Conservation (phyloP, 371 early-diverging fungal species). For the Mortierella sp. region DNA sequence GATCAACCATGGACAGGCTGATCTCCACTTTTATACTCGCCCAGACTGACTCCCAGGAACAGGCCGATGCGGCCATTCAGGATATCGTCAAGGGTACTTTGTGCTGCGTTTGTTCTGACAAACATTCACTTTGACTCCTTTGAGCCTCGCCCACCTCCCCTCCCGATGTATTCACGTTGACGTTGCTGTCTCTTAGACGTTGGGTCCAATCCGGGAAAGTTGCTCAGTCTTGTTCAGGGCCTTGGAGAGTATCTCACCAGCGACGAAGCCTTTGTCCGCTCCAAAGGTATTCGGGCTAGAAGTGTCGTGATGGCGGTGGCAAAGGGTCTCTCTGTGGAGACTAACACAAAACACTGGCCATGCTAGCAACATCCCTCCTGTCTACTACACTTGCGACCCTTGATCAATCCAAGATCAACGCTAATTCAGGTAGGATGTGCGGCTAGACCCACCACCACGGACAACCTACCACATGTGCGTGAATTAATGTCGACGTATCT, state of each 20-base stretch:
- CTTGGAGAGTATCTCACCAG: conserved; percentile 84
- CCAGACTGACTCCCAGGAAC: conserved; percentile 54
- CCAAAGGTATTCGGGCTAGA: conserved; percentile 73
- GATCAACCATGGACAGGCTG: conserved; percentile 49
- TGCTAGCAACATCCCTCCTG: conserved; percentile 43
- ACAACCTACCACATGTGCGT: background rate
- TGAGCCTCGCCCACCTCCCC: background rate
- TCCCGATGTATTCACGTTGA: background rate
- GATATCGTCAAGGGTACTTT: conserved; percentile 51
- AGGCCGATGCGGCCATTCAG: conserved; percentile 53
- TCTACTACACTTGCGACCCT: conserved; percentile 53
- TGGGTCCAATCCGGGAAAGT: conserved; percentile 44
- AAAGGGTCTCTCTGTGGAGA: background rate
- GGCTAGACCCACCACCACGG: background rate
- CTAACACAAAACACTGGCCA: background rate
- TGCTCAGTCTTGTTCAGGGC: conserved; percentile 78
- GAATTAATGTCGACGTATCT: background rate
- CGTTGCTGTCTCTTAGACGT: conserved; percentile 28
- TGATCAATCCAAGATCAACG: conserved; percentile 52
- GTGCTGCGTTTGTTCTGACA: background rate
- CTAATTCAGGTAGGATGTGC: conserved; percentile 38
- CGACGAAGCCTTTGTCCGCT: conserved; percentile 84
- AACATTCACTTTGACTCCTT: background rate
- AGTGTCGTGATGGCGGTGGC: background rate
- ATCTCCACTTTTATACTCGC: conserved; percentile 54